Base-by-base conservation (phyloP, 1,284 basidiomycete genomes). In the Sphagnurus paluster region DNA sequence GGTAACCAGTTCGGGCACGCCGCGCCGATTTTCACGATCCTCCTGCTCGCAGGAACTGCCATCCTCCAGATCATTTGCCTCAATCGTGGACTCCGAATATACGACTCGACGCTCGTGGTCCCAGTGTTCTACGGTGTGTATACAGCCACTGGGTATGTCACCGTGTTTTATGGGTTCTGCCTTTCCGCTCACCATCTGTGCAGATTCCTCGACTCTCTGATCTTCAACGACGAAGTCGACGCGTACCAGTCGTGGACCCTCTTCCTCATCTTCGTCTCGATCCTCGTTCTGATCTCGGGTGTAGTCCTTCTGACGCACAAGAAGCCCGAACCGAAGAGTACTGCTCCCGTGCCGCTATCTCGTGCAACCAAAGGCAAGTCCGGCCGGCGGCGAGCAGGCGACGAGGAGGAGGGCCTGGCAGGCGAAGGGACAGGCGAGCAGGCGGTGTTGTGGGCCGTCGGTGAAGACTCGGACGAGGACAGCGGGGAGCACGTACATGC, bases 61-160 rank as follows among this genome's bases (percentile, higher is more conserved):
- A 82, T 97, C 13, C 68, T 86, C 26, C 94, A 98, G 64, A 96
- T 97, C 52, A 81, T 93, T 35, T 95, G 91, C 62, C 74, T 97
- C 28, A 95, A 96, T 64, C 82, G 85, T 45, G 93, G 88, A 3
- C 72, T 95, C 16, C 84, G 83, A 58, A 81, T 86, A 3, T 90
- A 90, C 57, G 88, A 90, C 52, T 85, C 84, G 3, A 87, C 87
- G 0, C 69, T 89, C 2, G 84, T 89, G 28, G 86, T 90, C 0
- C 87, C 87, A 1, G 77, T 87, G 3, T 87, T 89, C 58, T 88
- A 86, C 57, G 84, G 77, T 13, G 71, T 86, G 1, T 87, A 87
- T 56, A 84, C 83, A 1, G 80, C 81, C 1, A 75, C 78, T 21
- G 80, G 82, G 82, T 86, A 56, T 52, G 71, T 67, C 10, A n/a